These are phyloP conservation scores for Colletotrichum aenigma DNA, from an alignment of 2,329 filamentous ascomycete species.

Conservation along the genomic window DNA sequence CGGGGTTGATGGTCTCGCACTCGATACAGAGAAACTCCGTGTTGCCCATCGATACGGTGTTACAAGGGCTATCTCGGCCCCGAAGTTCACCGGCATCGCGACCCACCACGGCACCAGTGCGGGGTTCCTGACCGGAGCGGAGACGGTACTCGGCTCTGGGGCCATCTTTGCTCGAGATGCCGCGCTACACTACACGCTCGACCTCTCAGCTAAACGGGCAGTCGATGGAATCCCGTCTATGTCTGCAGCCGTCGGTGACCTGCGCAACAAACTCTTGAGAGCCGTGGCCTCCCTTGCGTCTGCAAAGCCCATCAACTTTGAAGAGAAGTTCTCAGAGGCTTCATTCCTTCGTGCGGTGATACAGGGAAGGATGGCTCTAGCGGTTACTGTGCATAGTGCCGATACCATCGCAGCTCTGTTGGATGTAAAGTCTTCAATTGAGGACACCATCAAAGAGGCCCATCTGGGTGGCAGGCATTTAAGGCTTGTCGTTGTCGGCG, in stretches of 20 bases:
- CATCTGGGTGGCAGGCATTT: conserved; percentile 31
- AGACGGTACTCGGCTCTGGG: conserved; percentile 47
- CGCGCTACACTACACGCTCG: conserved; percentile 64
- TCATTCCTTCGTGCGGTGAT: conserved; percentile 60
- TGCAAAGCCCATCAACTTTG: conserved; percentile 34
- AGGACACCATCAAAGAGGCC: conserved; percentile 37
- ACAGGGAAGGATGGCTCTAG: conserved; percentile 56
- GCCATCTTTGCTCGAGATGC: conserved; percentile 59
- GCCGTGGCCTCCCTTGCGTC: conserved; percentile 44
- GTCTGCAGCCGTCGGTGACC: conserved; percentile 54
- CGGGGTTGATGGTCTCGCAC: conserved; percentile 59
- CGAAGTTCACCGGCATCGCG: conserved; percentile 42
- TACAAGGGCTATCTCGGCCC: conserved; percentile 62
- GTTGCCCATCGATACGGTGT: conserved; percentile 60
- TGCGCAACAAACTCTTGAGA: conserved; percentile 59
- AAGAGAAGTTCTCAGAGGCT: conserved; percentile 51
- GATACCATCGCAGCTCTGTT: conserved; percentile 66
- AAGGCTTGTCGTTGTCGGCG: conserved; percentile 62
- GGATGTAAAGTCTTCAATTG: conserved; percentile 60
- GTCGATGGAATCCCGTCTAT: conserved; percentile 46
- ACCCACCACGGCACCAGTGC: conserved; percentile 62
- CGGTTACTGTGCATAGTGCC: conserved; percentile 64
- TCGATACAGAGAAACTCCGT: conserved; percentile 61
- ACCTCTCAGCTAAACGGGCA: conserved; percentile 46
- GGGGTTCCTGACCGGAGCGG: conserved; percentile 58